Evolutionary conservation across 306 rosid species (phyloP), one percentile per base, ranked within the genome.

Genomic region (Citrullus amarus): DNA sequence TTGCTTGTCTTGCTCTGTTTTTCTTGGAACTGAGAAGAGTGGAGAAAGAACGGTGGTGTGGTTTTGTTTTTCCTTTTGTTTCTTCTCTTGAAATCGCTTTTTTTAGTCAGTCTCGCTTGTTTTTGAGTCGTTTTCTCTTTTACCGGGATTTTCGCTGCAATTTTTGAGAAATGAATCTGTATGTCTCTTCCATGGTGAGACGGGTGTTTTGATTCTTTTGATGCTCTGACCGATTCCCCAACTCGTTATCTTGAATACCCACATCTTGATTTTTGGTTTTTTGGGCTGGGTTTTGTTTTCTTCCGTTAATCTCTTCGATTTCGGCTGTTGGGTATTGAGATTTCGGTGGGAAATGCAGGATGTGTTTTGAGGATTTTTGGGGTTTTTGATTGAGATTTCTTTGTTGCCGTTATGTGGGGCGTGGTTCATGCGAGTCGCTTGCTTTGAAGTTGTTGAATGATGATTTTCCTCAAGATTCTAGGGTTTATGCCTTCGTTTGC

Each of bases 391-490:
- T 43, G 34, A 41, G 85, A 82, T 66, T 86, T 81, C 76, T 80
- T 54, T 20, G 34, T 22, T 79, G 72, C 82, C 82, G 30, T 72
- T 70, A 80, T 73, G 75, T 60, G 59, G 41, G 86, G 60, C 66
- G 82, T 54, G 13, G 73, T 87, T 54, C 25, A 44, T 41, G 62
- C 86, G 76, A 81, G 77, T 85, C 66, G 77, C 44, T 81, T 80
- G 60, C 69, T 56, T 76, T 77, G 72, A 56, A 8, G 60, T 46
- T 16, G 73, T 38, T 70, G n/a, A 84, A 80, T n/a, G 82, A 81
- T 85, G 89, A 79, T 88, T 74, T 85, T 91, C 86, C 83, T 91
- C 77, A 86, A 86, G 87, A 82, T 86, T 78, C 79, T 87, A 62
- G 71, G 86, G 70, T 80, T 81, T 78, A 81, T 67, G 76, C 79